phyloP scores from a whole-genome alignment of 306 rosid species.

The Rubus parviflorus region DNA sequence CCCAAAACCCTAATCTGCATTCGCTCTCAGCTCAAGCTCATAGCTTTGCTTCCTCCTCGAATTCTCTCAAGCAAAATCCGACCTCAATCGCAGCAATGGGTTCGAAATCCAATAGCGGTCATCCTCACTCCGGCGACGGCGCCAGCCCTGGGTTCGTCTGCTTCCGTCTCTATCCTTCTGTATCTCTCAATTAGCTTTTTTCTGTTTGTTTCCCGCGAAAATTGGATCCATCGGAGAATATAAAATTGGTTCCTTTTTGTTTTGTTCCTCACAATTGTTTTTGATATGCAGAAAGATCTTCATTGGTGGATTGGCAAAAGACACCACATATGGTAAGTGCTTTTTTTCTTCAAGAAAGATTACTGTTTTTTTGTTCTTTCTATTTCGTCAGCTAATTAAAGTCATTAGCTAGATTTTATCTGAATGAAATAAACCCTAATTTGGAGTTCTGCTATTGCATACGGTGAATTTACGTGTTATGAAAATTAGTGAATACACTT shows the following conservation, averaged over 20 bases:
- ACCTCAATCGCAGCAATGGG: constrained; percentile 37
- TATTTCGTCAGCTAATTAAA: not conserved
- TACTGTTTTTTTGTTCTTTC: not conserved
- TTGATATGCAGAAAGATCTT: constrained; percentile 71
- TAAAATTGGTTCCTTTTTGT: not conserved
- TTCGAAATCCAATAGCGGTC: constrained; percentile 57
- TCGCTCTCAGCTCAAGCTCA: not conserved
- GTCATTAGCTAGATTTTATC: no score
- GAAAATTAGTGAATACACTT: no score
- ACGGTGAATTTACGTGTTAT: no score
- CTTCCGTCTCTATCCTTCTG: not conserved
- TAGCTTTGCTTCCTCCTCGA: not conserved
- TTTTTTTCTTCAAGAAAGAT: no score
- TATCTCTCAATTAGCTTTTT: not conserved
- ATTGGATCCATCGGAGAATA: not conserved
- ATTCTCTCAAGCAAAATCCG: not conserved
- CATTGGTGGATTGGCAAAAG: constrained; percentile 95
- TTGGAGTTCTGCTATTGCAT: not conserved
- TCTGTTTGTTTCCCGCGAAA: not conserved
- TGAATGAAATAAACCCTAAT: not conserved
- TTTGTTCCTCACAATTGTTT: not conserved
- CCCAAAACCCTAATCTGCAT: constrained; percentile 25
- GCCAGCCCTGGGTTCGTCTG: constrained; percentile 81
- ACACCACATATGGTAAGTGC: constrained; percentile 62
- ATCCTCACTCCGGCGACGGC: constrained; percentile 76